These are phyloP conservation scores for Aspergillus haitiensis DNA, from an alignment of 495 filamentous ascomycete species.

Conservation along the genomic window DNA sequence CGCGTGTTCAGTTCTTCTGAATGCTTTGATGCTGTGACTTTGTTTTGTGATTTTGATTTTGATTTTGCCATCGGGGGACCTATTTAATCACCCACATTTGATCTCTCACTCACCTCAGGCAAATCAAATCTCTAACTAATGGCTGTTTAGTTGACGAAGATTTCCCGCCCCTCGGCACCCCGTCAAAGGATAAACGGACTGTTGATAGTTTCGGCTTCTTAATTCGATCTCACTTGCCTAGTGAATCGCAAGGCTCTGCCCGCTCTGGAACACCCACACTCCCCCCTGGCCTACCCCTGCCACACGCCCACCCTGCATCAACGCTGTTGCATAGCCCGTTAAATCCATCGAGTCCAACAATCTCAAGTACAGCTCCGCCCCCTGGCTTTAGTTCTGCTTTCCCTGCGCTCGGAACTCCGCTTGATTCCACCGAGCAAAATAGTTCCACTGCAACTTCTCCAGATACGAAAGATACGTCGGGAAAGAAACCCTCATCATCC, in stretches of 20 bases:
- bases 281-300: slow-evolving; percentile 65
- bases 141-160: slow-evolving; percentile 47
- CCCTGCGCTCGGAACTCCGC: slow-evolving; percentile 34
- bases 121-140: slow-evolving; percentile 27
- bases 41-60: slow-evolving; percentile 14
- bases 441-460: slow-evolving; percentile 26
- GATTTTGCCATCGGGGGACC: slow-evolving; percentile 11
- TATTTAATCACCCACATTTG: slow-evolving; percentile 16
- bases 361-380: slow-evolving; percentile 34
- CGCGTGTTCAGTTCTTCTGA: neutral
- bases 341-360: slow-evolving; percentile 35
- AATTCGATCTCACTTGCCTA: slow-evolving; percentile 42
- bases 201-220: slow-evolving; percentile 49
- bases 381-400: slow-evolving; percentile 33
- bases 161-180: slow-evolving; percentile 51
- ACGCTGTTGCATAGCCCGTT: slow-evolving; percentile 38
- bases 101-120: slow-evolving; percentile 23
- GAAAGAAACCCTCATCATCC: slow-evolving; percentile 22
- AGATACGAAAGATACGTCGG: slow-evolving; percentile 24
- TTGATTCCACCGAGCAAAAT: slow-evolving; percentile 26
- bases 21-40: slow-evolving; percentile 16
- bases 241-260: slow-evolving; percentile 33
- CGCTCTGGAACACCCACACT: slow-evolving; percentile 58
- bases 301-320: slow-evolving; percentile 53
- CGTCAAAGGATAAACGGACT: slow-evolving; percentile 37